Base-by-base conservation (phyloP, 495 filamentous ascomycete genomes). In the Cercophora sp. region DNA sequence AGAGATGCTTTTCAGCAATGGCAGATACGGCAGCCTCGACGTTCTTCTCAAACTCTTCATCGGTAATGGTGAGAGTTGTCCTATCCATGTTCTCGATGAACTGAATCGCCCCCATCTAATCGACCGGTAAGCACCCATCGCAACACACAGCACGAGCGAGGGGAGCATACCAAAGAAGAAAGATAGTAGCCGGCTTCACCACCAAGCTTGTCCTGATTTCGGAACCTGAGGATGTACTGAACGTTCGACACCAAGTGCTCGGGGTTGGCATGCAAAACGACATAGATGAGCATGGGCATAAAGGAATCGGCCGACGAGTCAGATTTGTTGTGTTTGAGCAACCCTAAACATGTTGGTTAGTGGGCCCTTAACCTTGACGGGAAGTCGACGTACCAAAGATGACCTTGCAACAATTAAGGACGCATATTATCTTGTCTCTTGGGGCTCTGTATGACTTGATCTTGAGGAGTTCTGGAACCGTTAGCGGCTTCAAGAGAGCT, bases 331-430 rank as follows among this genome's bases (percentile, higher is more conserved):
- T 96, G 94, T 52, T 89, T 90, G 43, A 98, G 75, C 16, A 96
- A 78, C n/a, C 89, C 87, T 91, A 52, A 15, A 4, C 35, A 49
- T 11, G 5, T 37, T 71, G 45, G 70, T 59, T n/a, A n/a, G 8
- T 10, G 35, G 10, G 10, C 9, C 15, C 23, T 34, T 22, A 31
- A 16, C 46, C 3, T 19, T 23, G 10, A n/a, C 16, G 18, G 8
- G 18, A 11, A 8, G 8, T 16, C 19, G 16, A 61, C 79, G 60
- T 67, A 89, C 91, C 93, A 74, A 99, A 97, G 48, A 99, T 96
- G 48, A 99, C 93, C 68, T 99, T 99, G 79, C 93, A 99, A 71
- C 91, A 96, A 70, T 99, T 99, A 39, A 99, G 70, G 45, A 97
- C 88, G 68, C 93, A 97, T 39, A 99, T 97, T 16, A 99, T 89